phyloP scores from a whole-genome alignment of 257 asterid species.

The Mentha longifolia region DNA sequence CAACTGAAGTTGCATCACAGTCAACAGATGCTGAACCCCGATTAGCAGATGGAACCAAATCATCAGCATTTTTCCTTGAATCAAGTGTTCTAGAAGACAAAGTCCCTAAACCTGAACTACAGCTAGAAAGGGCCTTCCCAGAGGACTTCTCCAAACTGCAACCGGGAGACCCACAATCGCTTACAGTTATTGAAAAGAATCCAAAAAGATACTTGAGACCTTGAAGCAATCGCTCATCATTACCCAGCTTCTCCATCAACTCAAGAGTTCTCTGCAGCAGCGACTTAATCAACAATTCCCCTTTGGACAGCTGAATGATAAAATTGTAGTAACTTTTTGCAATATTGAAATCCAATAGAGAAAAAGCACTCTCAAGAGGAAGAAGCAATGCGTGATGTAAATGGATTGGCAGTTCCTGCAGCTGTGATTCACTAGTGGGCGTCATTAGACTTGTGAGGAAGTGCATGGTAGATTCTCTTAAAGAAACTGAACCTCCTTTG shows the following conservation, averaged over 20 bases:
- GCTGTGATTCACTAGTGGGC: constrained; percentile 48
- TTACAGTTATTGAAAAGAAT: constrained; percentile 60
- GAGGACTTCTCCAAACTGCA: constrained; percentile 55
- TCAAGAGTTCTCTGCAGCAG: constrained; percentile 65
- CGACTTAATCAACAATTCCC: constrained; percentile 64
- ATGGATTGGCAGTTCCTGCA: constrained; percentile 67
- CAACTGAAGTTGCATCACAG: constrained; percentile 94
- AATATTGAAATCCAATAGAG: constrained; percentile 54
- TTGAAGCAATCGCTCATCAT: constrained; percentile 70
- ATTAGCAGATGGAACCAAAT: constrained; percentile 69
- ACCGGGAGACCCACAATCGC: constrained; percentile 66
- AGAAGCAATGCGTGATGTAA: constrained; percentile 75
- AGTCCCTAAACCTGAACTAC: constrained; percentile 60
- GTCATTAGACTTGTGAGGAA: constrained; percentile 67
- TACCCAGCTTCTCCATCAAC: constrained; percentile 79
- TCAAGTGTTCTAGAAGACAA: constrained; percentile 63
- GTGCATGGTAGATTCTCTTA: constrained; percentile 78
- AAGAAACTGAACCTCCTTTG: constrained; percentile 64
- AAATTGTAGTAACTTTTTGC: constrained; percentile 70
- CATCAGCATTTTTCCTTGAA: constrained; percentile 69
- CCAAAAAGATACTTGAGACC: constrained; percentile 83
- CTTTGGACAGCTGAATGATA: constrained; percentile 74
- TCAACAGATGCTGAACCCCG: constrained; percentile 78
- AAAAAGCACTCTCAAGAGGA: constrained; percentile 85
- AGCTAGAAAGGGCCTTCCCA: constrained; percentile 58